Conservation (phyloP, 169 alveolate species). For the Plasmodium gonderi region DNA sequence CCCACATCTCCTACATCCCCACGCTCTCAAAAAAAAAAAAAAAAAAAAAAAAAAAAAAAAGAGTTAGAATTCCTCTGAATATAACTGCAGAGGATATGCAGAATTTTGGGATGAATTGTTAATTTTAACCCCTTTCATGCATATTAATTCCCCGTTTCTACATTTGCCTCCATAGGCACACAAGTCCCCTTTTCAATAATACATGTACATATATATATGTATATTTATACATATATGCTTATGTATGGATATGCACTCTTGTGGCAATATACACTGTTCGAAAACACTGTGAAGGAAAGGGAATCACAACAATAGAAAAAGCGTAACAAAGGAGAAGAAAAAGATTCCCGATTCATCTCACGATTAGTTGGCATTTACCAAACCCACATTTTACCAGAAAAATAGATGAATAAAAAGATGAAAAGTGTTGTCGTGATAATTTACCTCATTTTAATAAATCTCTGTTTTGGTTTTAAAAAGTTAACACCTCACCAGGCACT, state of each 20-base stretch:
- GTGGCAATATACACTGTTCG: background rate
- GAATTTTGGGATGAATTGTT: no score
- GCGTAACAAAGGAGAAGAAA: background rate
- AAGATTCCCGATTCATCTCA: background rate
- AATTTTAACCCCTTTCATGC: no score
- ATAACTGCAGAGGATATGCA: no score
- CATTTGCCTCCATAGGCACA: no score
- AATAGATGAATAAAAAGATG: slow-evolving; percentile 19
- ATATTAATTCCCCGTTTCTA: no score
- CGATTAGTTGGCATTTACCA: background rate
- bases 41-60: no score
- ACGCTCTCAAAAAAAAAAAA: no score
- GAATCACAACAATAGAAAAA: slow-evolving; percentile 3
- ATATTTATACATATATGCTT: background rate
- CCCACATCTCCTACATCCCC: no score
- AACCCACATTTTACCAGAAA: background rate
- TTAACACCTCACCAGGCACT: slow-evolving; percentile 8
- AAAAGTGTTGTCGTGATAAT: background rate
- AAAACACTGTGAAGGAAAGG: background rate
- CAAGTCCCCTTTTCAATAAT: background rate
- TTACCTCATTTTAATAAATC: background rate
- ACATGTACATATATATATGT: background rate
- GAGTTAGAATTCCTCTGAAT: no score
- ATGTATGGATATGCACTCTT: background rate
- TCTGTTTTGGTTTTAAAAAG: slow-evolving; percentile 55